A percentile compares a stretch with the other conserved stretches of the same genome.
Evolutionary conservation across 1,139 yeast genomes (phyloP).

Genomic region (Diutina ranongensis): DNA sequence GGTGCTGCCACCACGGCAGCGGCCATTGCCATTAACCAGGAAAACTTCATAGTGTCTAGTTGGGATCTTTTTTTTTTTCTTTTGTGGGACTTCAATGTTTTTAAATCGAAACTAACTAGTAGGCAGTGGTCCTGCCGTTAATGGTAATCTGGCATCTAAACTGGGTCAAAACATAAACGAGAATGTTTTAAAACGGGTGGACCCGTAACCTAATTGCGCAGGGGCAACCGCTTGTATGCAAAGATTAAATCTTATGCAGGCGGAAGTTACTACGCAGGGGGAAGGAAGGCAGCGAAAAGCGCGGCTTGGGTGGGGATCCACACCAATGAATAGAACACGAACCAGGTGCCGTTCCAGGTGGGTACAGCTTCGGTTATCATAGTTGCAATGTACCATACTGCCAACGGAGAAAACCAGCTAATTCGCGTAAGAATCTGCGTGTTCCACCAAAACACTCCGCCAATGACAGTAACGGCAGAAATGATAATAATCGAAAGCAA

Average conservation of each 20-base stretch:
- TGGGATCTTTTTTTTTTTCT: not conserved
- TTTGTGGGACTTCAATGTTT: not conserved
- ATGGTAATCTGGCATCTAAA: not conserved
- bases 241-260: not conserved
- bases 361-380: conserved; percentile 14
- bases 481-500: conserved; percentile 25
- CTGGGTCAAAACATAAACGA: not conserved
- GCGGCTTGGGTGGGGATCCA: conserved; percentile 53
- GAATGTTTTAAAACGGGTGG: not conserved
- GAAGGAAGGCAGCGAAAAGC: conserved; percentile 55
- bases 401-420: conserved; percentile 63
- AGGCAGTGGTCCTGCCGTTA: not conserved
- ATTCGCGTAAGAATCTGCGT: conserved; percentile 79
- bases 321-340: conserved; percentile 31
- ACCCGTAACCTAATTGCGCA: not conserved
- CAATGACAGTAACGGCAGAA: conserved; percentile 29
- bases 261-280: conserved; percentile 41
- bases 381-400: conserved; percentile 58
- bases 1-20: not conserved
- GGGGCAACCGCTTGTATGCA: not conserved
- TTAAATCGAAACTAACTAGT: not conserved
- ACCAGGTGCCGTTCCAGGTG: conserved; percentile 13
- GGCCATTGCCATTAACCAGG: not conserved
- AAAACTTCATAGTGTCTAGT: not conserved
- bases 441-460: conserved; percentile 60